Conservation (phyloP, 169 alveolate genomes). For the Cytauxzoon felis region DNA sequence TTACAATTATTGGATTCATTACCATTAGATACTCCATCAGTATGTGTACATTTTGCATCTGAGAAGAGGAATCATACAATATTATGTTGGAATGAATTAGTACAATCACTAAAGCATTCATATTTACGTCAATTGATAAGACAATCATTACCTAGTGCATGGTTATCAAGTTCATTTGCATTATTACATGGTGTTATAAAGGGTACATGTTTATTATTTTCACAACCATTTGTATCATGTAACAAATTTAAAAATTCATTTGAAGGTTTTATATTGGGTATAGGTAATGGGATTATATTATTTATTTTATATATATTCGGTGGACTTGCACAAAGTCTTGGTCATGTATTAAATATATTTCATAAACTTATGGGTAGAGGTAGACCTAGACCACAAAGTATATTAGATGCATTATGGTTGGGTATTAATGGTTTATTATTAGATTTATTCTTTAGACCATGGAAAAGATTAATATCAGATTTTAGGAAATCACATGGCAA, state of each 20-base stretch:
- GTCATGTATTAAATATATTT: conserved; percentile 79
- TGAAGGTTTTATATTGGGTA: conserved; percentile 84
- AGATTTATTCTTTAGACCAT: conserved; percentile 84
- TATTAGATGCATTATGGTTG: conserved; percentile 84
- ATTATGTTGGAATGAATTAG: conserved; percentile 79
- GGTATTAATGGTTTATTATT: conserved; percentile 81
- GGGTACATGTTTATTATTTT: conserved; percentile 73
- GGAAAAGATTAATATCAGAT: conserved; percentile 77
- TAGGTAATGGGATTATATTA: conserved; percentile 81
- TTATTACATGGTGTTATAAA: conserved; percentile 78
- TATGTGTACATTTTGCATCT: conserved; percentile 79
- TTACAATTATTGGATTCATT: conserved; percentile 82
- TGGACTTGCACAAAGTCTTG: conserved; percentile 82
- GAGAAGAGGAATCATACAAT: conserved; percentile 74
- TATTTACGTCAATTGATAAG: conserved; percentile 84
- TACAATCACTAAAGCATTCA: conserved; percentile 74
- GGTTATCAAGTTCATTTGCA: conserved; percentile 85
- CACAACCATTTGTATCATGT: conserved; percentile 76
- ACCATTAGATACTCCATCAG: conserved; percentile 89
- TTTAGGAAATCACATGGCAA: conserved; percentile 66
- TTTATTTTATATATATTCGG: conserved; percentile 81
- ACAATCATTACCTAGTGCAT: conserved; percentile 85
- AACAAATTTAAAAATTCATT: conserved; percentile 64
- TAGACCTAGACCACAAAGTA: conserved; percentile 83
- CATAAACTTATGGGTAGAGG: conserved; percentile 86